These are phyloP conservation scores for Diaporthe sp. DNA, from an alignment of 2,329 filamentous ascomycete genomes.

Conservation along the genomic window DNA sequence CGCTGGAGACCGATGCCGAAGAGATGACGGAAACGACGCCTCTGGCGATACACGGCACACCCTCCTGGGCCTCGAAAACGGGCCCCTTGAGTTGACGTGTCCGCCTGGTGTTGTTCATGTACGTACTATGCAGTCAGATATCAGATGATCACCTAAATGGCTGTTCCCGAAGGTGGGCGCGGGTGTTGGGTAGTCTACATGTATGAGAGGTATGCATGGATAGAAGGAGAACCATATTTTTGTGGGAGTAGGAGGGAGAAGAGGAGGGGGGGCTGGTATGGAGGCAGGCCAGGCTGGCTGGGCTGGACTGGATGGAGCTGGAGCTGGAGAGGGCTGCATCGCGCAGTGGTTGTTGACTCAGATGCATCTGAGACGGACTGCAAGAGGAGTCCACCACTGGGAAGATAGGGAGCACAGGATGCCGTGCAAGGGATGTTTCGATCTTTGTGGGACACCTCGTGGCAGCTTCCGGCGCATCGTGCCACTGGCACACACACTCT, in stretches of 20 bases:
- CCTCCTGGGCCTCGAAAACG: constrained; percentile 40
- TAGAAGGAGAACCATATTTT: not conserved
- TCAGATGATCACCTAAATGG: constrained; percentile 38
- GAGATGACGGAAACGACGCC: constrained; percentile 13
- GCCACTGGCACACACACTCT: not conserved
- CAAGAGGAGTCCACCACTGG: constrained; percentile 16
- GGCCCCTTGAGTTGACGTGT: constrained; percentile 42
- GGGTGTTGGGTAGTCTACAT: constrained; percentile 23
- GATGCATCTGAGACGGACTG: constrained; percentile 41
- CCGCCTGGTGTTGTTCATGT: constrained; percentile 37
- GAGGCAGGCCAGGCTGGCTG: not conserved
- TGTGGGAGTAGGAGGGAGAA: not conserved
- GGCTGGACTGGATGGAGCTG: not conserved
- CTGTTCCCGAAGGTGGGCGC: constrained; percentile 37
- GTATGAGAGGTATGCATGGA: constrained; percentile 7
- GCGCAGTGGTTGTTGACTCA: constrained; percentile 37
- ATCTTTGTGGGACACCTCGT: constrained; percentile 38
- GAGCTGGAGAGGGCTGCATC: constrained; percentile 23
- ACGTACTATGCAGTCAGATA: constrained; percentile 42
- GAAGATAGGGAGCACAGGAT: constrained; percentile 21
- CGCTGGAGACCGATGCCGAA: constrained; percentile 6
- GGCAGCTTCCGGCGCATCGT: constrained; percentile 25
- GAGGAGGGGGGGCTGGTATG: not conserved
- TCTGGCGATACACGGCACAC: constrained; percentile 35
- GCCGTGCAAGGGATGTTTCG: constrained; percentile 36